Evolutionary conservation across 2,329 filamentous ascomycete genomes (phyloP).

Genomic region (Dissoconium aciculare): DNA sequence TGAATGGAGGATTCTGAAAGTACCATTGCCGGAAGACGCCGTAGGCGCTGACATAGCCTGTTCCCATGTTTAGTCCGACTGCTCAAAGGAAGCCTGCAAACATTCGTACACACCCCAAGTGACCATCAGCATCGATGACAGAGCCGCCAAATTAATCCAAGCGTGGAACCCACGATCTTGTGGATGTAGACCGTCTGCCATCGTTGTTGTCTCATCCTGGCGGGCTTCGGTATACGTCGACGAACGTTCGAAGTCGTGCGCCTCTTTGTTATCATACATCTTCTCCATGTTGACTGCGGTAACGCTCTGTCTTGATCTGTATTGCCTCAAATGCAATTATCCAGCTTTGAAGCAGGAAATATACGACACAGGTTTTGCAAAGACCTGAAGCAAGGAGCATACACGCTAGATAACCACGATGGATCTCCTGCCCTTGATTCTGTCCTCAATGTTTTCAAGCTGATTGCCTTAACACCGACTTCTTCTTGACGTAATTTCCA

Average conservation of each 20-base stretch:
- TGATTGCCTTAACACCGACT: no score
- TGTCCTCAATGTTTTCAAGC: no score
- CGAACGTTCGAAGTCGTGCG: not conserved
- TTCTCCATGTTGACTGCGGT: conserved; percentile 1
- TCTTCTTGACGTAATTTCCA: no score
- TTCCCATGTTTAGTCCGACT: not conserved
- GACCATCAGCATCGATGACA: not conserved
- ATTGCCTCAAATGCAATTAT: no score
- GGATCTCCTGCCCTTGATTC: no score
- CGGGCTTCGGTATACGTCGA: not conserved
- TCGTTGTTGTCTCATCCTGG: not conserved
- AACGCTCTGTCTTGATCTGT: no score
- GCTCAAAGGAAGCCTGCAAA: not conserved
- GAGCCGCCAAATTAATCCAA: not conserved
- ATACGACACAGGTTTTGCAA: no score
- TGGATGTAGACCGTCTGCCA: not conserved
- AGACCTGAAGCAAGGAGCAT: no score
- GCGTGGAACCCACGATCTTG: not conserved
- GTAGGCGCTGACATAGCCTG: not conserved
- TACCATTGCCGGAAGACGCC: not conserved
- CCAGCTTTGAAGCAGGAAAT: no score
- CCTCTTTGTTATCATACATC: not conserved
- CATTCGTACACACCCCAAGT: not conserved
- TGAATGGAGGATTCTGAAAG: not conserved
- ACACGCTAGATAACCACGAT: no score